These are phyloP conservation scores for Brettanomyces naardenensis DNA, from an alignment of 805 yeast genomes.

Conservation along the genomic window DNA sequence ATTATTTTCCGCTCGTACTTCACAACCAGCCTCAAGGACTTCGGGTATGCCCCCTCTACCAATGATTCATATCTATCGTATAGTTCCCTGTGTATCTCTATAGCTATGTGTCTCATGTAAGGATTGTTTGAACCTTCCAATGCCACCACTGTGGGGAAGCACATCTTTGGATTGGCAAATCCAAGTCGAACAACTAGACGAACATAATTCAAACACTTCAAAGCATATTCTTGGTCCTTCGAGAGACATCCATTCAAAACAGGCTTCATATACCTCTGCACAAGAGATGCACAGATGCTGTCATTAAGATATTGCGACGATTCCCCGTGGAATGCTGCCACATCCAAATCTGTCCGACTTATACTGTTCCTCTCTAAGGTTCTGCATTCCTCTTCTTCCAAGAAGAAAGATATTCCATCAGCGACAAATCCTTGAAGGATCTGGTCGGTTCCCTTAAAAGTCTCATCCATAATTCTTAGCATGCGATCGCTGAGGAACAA, in stretches of 20 bases:
- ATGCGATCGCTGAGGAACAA: constrained; percentile 55
- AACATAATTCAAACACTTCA: constrained; percentile 44
- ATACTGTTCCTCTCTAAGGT: constrained; percentile 33
- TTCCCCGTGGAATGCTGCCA: constrained; percentile 48
- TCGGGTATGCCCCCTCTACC: constrained; percentile 55
- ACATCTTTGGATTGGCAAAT: constrained; percentile 64
- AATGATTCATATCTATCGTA: constrained; percentile 65
- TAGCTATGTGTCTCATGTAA: constrained; percentile 39
- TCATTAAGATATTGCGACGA: constrained; percentile 45
- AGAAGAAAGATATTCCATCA: constrained; percentile 49
- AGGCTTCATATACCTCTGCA: constrained; percentile 48
- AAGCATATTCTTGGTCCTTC: constrained; percentile 31
- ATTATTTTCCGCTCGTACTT: constrained; percentile 29
- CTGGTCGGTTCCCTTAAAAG: constrained; percentile 24
- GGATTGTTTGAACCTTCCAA: constrained; percentile 46
- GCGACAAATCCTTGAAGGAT: constrained; percentile 34
- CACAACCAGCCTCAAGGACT: constrained; percentile 53
- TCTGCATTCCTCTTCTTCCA: constrained; percentile 47
- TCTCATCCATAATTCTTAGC: constrained; percentile 42
- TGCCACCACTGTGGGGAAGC: constrained; percentile 65
- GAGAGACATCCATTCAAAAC: constrained; percentile 46
- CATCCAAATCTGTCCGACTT: constrained; percentile 30
- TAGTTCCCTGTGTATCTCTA: constrained; percentile 44
- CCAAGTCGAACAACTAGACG: constrained; percentile 55
- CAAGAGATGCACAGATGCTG: constrained; percentile 67